phyloP scores from a whole-genome alignment of 1,284 basidiomycete species.

The Pseudomicrostroma phylloplanum region DNA sequence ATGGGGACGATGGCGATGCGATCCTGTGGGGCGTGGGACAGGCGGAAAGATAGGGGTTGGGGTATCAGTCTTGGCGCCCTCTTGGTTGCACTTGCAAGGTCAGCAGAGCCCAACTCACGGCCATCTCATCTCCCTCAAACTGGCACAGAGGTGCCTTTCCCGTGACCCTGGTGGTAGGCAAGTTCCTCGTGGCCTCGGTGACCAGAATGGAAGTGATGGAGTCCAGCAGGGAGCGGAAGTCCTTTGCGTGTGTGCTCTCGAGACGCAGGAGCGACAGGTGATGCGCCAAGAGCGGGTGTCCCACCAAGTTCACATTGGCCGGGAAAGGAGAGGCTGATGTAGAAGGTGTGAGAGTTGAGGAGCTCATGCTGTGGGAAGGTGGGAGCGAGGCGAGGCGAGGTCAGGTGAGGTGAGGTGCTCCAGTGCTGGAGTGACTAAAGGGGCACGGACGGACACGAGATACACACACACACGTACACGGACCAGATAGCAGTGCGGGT shows the following conservation, averaged over 20 bases:
- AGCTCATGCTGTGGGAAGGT: not conserved
- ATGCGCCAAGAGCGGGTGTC: slow-evolving; percentile 37
- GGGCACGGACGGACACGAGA: no score
- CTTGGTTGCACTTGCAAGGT: not conserved
- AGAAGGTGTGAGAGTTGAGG: not conserved
- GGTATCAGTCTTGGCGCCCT: not conserved
- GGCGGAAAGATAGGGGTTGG: not conserved
- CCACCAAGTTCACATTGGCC: slow-evolving; percentile 13
- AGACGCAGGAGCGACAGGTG: slow-evolving; percentile 36
- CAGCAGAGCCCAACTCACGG: slow-evolving; percentile 8
- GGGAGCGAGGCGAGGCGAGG: not conserved
- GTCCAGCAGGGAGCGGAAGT: slow-evolving; percentile 29
- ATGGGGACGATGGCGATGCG: slow-evolving; percentile 82
- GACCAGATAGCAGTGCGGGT: no score
- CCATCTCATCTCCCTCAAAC: slow-evolving; percentile 35
- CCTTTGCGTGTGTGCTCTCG: slow-evolving; percentile 34
- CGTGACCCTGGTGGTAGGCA: slow-evolving; percentile 25
- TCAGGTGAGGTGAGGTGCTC: no score
- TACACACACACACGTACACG: no score
- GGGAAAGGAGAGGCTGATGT: not conserved
- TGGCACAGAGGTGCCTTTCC: slow-evolving; percentile 33
- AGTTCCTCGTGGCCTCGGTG: slow-evolving; percentile 29
- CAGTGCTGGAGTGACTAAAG: no score
- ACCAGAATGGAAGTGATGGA: slow-evolving; percentile 33
- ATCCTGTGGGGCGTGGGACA: slow-evolving; percentile 36